These are phyloP conservation scores for Pouteria campechiana DNA, from an alignment of 179 eudicot genomes.

Conservation along the genomic window DNA sequence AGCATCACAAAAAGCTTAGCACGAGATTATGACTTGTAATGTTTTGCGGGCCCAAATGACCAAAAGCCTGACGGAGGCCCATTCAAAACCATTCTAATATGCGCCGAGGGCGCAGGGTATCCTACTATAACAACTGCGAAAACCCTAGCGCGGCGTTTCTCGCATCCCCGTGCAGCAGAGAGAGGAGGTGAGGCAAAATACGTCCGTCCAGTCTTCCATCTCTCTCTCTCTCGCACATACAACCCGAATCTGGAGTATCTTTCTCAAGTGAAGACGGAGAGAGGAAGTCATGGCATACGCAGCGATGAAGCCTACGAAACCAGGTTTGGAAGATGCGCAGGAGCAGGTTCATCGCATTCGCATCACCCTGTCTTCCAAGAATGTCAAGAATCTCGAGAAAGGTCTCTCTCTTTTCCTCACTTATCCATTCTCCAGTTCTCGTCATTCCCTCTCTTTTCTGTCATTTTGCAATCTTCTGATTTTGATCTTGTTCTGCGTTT, in stretches of 20 bases:
- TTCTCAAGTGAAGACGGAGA: constrained; percentile 4
- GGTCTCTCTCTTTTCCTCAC: constrained; percentile 19
- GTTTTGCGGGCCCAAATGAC: no score
- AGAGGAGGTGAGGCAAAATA: no score
- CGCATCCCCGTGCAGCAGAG: no score
- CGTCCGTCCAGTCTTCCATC: no score
- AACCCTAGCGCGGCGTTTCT: no score
- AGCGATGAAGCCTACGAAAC: constrained; percentile 60
- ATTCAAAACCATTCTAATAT: no score
- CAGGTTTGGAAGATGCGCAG: constrained; percentile 67
- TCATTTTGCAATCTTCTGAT: neutral
- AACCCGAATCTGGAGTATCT: no score
- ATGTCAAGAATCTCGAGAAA: constrained; percentile 87
- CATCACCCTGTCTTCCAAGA: constrained; percentile 82
- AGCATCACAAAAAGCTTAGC: no score
- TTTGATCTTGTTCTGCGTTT: neutral
- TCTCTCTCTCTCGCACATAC: constrained; percentile 67
- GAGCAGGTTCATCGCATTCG: constrained; percentile 77
- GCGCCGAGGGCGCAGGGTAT: no score
- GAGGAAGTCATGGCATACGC: constrained; percentile 43
- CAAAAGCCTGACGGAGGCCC: no score
- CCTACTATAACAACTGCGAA: no score
- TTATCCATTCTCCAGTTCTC: neutral
- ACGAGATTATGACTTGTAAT: no score
- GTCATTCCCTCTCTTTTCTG: neutral